phyloP scores from a whole-genome alignment of 108 stramenopile genomes.

The Cyclotella kingstonii region DNA sequence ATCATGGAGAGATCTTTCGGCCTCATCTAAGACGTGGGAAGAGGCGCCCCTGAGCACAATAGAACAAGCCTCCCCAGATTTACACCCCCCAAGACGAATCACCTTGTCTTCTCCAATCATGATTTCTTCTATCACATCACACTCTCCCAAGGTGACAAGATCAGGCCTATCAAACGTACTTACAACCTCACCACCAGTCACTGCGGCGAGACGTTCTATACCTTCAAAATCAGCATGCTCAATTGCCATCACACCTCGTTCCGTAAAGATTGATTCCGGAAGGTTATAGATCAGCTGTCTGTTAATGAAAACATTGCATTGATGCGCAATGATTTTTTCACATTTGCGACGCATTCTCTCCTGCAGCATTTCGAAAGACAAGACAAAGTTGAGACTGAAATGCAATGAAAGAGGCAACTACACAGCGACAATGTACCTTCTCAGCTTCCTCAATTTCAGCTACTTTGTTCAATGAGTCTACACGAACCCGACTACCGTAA shows the following conservation, averaged over 20 bases:
- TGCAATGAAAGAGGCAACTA: background rate
- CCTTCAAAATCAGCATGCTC: slow-evolving; percentile 99
- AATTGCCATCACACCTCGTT: slow-evolving; percentile 95
- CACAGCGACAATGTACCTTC: slow-evolving; percentile 50
- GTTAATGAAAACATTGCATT: slow-evolving; percentile 99
- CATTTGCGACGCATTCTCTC: slow-evolving; percentile 98
- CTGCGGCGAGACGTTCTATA: slow-evolving; percentile 95
- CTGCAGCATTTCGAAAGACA: too few species aligned
- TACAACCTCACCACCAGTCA: slow-evolving; percentile 95
- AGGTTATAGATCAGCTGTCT: slow-evolving; percentile 99
- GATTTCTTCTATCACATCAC: slow-evolving; percentile 83
- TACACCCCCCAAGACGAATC: slow-evolving; percentile 92
- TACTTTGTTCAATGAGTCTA: slow-evolving; percentile 94
- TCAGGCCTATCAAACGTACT: slow-evolving; percentile 99
- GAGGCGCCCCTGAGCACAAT: slow-evolving; percentile 97
- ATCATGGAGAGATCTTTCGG: slow-evolving; percentile 96
- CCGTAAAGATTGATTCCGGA: slow-evolving; percentile 96
- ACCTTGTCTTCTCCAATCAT: slow-evolving; percentile 99
- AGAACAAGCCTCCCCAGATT: slow-evolving; percentile 95
- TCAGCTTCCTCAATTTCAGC: slow-evolving; percentile 99
- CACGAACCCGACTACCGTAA: slow-evolving; percentile 97
- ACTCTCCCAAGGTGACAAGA: slow-evolving; percentile 90
- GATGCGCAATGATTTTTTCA: slow-evolving; percentile 95
- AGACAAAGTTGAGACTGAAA: background rate
- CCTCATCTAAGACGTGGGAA: slow-evolving; percentile 95